Evolutionary conservation across 2,329 filamentous ascomycete genomes (phyloP), one percentile per base, ranked within the genome.

Genomic region (Monosporascus sp.): DNA sequence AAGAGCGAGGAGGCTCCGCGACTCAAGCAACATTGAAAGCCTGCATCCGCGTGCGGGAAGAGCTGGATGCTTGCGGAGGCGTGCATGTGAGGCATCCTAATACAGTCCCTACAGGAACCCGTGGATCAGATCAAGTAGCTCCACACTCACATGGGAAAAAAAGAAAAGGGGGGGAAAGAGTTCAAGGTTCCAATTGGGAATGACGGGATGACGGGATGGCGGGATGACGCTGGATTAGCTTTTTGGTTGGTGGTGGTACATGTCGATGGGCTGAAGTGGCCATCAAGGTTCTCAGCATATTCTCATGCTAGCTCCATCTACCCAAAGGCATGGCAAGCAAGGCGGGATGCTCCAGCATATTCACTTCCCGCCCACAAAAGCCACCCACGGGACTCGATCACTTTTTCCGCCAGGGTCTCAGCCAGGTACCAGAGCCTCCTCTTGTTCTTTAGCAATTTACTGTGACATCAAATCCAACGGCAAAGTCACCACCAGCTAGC

Each of bases 231-330:
- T 45, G 49, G 37, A 37, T 8, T 51, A 38, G 24, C 17, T 41
- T 26, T 50, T 37, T 50, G 35, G 47, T 43, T 43, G 40, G 40
- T 24, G 18, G 40, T 20, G 22, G 37, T n/a, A 35, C 31, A 35
- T 14, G 31, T 35, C 11, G 31, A 35, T 14, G 31, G 31, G 31
- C 31, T 26, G 7, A 43, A 24, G 49, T 51, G 49, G 49, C 49
- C 49, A 51, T 51, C 49, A 51, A 51, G 49, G 49, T 43, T 45
- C 49, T 51, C 49, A 43, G 15, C 11, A 35, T 35, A 35, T 50
- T 37, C 35, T 14, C 48, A 49, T 37, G 14, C 48, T n/a, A 17
- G 31, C 18, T 49, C n/a, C 31, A 9, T n/a, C 24, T 37, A 9
- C 28, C 22, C 22, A 24, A 35, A 24, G 35, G 20, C 28, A 35